Evolutionary conservation across 345 rosid genomes (phyloP).

Genomic region (Pistacia atlantica): DNA sequence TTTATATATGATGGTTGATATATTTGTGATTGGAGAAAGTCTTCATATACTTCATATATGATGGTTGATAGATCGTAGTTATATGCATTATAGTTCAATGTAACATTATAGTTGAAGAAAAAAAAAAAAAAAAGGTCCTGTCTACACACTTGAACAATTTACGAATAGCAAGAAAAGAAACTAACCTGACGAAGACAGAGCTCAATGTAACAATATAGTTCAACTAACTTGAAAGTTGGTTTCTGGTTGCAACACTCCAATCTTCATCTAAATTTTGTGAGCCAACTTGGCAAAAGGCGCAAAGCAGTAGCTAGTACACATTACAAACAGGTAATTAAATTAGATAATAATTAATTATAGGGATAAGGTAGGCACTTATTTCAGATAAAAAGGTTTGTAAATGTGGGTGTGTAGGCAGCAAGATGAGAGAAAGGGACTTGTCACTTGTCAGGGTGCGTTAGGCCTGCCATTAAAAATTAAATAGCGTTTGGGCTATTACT

Average conservation of each 20-base stretch:
- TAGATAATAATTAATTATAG: background rate
- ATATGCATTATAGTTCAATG: too few species aligned
- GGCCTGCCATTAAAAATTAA: conserved; percentile 11
- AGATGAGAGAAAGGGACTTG: conserved; percentile 26
- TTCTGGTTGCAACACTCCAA: background rate
- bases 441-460: background rate
- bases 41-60: too few species aligned
- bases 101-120: too few species aligned
- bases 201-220: background rate
- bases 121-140: too few species aligned
- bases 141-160: too few species aligned
- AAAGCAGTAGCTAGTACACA: background rate
- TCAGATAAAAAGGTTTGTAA: background rate
- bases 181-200: background rate
- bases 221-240: background rate
- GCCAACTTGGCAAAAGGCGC: background rate
- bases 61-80: too few species aligned
- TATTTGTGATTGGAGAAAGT: too few species aligned
- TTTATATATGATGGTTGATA: too few species aligned
- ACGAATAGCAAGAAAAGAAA: background rate
- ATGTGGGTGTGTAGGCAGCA: too few species aligned
- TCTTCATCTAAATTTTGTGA: background rate
- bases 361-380: background rate
- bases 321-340: background rate
- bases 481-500: background rate